Conservation (phyloP, 108 stramenopile genomes). For the Nannochloropsis oceanica region DNA sequence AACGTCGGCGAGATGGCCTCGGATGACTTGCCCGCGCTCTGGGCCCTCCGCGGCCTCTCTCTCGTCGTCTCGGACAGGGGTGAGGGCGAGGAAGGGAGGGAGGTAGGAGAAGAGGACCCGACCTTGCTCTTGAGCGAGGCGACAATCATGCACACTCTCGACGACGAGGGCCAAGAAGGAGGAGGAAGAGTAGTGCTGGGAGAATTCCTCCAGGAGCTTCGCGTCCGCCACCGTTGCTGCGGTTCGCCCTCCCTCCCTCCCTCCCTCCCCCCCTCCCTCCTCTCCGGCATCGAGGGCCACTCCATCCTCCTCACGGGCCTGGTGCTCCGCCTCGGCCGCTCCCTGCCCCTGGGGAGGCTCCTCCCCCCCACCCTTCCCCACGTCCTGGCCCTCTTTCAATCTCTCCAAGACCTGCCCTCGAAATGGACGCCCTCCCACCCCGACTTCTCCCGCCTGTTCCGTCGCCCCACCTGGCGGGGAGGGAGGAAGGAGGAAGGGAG, state of each 20-base stretch:
- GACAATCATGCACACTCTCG: background rate
- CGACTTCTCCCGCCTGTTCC: background rate
- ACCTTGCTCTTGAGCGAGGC: background rate
- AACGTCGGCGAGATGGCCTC: background rate
- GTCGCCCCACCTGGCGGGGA: background rate
- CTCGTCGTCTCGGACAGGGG: background rate
- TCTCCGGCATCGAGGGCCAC: background rate
- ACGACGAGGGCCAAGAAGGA: background rate
- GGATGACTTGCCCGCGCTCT: background rate
- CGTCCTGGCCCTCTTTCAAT: background rate
- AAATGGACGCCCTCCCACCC: background rate
- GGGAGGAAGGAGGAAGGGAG: background rate
- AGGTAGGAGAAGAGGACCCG: background rate
- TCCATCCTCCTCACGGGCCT: background rate
- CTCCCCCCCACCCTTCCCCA: background rate
- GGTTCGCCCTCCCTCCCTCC: background rate
- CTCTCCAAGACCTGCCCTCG: background rate
- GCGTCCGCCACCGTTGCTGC: background rate
- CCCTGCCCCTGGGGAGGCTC: background rate
- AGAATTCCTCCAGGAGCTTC: background rate
- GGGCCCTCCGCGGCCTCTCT: background rate
- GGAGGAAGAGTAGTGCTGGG: background rate
- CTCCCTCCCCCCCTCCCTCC: background rate
- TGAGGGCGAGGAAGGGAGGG: background rate
- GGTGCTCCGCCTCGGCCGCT: background rate